Conservation (phyloP, 371 early-diverging fungal species). For the Mycotypha africana region DNA sequence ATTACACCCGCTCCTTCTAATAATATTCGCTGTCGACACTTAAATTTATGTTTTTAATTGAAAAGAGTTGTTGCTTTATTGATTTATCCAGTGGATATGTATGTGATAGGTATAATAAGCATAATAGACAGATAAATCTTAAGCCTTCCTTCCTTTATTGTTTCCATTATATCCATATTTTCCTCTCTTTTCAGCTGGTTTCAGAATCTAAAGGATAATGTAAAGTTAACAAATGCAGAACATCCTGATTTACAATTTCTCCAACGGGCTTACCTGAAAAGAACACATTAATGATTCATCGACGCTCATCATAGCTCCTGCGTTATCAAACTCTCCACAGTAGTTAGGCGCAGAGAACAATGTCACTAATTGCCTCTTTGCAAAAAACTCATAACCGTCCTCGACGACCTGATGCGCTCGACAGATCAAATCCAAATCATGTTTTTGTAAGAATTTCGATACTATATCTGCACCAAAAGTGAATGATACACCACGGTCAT, state of each 20-base stretch:
- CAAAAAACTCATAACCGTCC: constrained; percentile 98
- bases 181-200: constrained; percentile 1
- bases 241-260: background rate
- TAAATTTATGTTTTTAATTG: too few relatives aligned
- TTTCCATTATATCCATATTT: too few relatives aligned
- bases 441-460: constrained; percentile 75
- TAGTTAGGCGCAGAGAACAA: constrained; percentile 97
- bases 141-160: too few relatives aligned
- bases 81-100: too few relatives aligned
- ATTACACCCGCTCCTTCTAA: too few relatives aligned
- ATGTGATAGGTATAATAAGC: too few relatives aligned
- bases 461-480: constrained; percentile 89
- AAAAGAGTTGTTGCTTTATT: too few relatives aligned
- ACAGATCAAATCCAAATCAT: constrained; percentile 89
- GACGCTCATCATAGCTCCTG: constrained; percentile 93
- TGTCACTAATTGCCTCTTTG: constrained; percentile 88
- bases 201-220: background rate
- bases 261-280: constrained; percentile 69
- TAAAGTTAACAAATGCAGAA: background rate
- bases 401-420: constrained; percentile 98
- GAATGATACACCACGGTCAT: constrained; percentile 94
- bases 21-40: too few relatives aligned
- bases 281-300: constrained; percentile 88
- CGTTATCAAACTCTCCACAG: constrained; percentile 97
- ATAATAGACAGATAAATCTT: background rate